Base-by-base conservation (phyloP, 2,329 filamentous ascomycete species). In the Nothopassalora personata region DNA sequence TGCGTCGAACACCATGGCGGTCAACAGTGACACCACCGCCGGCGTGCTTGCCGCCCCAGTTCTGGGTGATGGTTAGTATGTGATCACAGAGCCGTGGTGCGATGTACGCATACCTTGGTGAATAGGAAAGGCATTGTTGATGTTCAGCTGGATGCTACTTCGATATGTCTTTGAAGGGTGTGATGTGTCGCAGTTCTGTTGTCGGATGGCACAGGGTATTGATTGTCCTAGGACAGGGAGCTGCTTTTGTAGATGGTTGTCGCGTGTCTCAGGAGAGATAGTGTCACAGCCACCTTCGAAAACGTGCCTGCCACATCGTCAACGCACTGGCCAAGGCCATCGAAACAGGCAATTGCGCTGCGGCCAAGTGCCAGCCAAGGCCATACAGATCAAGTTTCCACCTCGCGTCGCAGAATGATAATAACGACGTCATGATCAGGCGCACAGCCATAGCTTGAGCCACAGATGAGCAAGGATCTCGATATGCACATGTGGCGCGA, bases 11-110 rank as follows among this genome's bases (percentile, higher is more conserved):
- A 54, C 81, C 81, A 66, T 83, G 76, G 65, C 77, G 77, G 72
- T 82, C 79, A 59, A 79, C 79, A 10, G 78, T 73, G 54, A 83
- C 68, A 60, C 78, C 80, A 36, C 79, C 81, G 55, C 76, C 76
- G 58, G 66, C 75, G 62, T 75, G 76, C 54, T 68, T 72, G 60
- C 76, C 76, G 54, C 77, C 77, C 51, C 65, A 78, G 60, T 73
- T 64, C 64, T 66, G 34, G 33, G 31, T 57, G 4, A 45, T 18
- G 8, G 36, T 43, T 1, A 33, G 36, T 5, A 33, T 4, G 6
- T 8, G 8, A n/a, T 27, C 1, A 33, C 39, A 18, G 8, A 11
- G 13, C 15, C 18, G 15, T 5, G 10, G 11, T 49, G 1, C 4
- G 34, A 23, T 28, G 33, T 18, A 33, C 15, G 27, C 34, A 4